phyloP scores from a whole-genome alignment of 257 asterid species.

The Ilex asprella region DNA sequence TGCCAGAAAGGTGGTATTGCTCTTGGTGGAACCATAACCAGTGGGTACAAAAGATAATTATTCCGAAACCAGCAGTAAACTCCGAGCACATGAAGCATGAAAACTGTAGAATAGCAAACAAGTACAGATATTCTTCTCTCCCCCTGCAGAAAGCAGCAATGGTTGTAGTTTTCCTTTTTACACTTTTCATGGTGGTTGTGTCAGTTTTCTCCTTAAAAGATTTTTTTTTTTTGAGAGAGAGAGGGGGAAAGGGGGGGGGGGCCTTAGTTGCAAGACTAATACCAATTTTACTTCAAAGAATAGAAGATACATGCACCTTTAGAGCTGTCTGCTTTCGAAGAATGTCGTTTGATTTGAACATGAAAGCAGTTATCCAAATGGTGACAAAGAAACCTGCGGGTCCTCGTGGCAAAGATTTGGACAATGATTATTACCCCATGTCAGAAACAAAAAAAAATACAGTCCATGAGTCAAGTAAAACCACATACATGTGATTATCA shows the following conservation, averaged over 20 bases:
- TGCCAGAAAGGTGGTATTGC: slow-evolving; percentile 94
- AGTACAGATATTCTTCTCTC: slow-evolving; percentile 70
- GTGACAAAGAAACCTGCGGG: neutral
- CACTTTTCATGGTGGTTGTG: neutral
- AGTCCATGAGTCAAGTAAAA: neutral
- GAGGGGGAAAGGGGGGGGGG: neutral
- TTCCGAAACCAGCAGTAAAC: slow-evolving; percentile 75
- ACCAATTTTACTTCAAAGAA: neutral
- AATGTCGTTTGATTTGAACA: neutral
- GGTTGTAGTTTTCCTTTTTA: neutral
- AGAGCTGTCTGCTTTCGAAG: slow-evolving; percentile 3
- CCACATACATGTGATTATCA: no score
- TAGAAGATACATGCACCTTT: neutral
- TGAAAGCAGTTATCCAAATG: neutral
- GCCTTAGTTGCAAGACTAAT: neutral
- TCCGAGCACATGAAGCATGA: slow-evolving; percentile 58
- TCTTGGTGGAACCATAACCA: slow-evolving; percentile 81
- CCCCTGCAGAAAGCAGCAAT: slow-evolving; percentile 50
- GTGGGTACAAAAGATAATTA: slow-evolving; percentile 60
- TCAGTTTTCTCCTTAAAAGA: neutral
- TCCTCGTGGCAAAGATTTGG: neutral
- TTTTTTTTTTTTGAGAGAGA: no score
- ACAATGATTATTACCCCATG: no score
- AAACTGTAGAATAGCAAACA: slow-evolving; percentile 45
- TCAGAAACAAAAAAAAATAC: no score